Percentiles rank a stretch among this genome's conserved stretches.
These are phyloP conservation scores for Dictyostelium citrinum DNA, from an alignment of 78 protist species.

Conservation along the genomic window DNA sequence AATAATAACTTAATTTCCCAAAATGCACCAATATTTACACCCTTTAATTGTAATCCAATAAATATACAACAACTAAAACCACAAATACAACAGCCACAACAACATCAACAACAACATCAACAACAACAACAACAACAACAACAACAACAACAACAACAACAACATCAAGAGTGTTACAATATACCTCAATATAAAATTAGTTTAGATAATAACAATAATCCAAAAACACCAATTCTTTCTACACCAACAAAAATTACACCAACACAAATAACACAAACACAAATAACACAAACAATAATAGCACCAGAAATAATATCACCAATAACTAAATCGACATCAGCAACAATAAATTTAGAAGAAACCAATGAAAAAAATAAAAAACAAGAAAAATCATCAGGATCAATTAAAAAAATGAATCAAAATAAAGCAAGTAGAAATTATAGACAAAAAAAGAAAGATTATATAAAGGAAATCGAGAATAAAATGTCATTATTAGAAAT, in stretches of 20 bases:
- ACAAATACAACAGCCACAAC: neutral
- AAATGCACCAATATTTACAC: neutral
- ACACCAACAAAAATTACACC: neutral
- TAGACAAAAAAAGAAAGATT: neutral
- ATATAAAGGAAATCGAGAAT: neutral
- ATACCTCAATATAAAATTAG: neutral
- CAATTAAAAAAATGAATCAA: neutral
- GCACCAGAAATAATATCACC: neutral
- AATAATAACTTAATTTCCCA: neutral
- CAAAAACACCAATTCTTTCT: neutral
- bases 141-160: neutral
- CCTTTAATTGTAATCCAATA: neutral
- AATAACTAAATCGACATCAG: too few relatives aligned
- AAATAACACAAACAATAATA: neutral
- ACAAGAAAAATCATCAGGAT: neutral
- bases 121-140: neutral
- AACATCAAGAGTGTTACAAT: neutral
- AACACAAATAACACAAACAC: neutral
- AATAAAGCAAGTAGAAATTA: neutral
- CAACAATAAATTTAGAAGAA: neutral
- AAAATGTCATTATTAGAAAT: neutral
- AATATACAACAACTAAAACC: neutral
- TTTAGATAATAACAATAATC: neutral
- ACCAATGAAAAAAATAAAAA: neutral
- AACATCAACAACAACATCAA: neutral